A percentile compares a stretch with the other conserved stretches of the same genome.
Conservation (phyloP, 805 yeast genomes). For the Cephaloascus fragrans region DNA sequence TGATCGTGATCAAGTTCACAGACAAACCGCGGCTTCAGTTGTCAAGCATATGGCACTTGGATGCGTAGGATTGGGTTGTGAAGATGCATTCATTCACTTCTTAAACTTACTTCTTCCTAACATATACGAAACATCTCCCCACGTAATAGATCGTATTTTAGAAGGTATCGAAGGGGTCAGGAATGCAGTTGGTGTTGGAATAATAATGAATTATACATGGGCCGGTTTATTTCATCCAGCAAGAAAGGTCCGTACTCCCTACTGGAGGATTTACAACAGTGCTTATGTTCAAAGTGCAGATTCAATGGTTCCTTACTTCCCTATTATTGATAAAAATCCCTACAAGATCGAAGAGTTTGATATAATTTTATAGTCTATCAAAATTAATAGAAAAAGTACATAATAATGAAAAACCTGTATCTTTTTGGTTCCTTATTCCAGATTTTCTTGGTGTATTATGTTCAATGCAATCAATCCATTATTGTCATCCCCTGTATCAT, state of each 20-base stretch:
- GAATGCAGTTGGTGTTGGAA: constrained; percentile 66
- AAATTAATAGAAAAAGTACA: constrained; percentile 2
- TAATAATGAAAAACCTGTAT: not conserved
- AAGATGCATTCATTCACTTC: constrained; percentile 76
- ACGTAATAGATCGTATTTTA: constrained; percentile 72
- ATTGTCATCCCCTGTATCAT: no score
- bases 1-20: constrained; percentile 83
- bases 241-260: constrained; percentile 69
- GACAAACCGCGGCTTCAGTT: constrained; percentile 92
- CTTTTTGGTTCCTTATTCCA: not conserved
- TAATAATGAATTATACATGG: constrained; percentile 67
- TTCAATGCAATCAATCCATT: no score
- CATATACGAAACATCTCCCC: constrained; percentile 90
- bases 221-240: constrained; percentile 94
- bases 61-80: constrained; percentile 64
- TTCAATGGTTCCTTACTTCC: constrained; percentile 76
- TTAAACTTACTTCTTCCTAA: constrained; percentile 82
- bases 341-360: constrained; percentile 44
- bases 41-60: constrained; percentile 75
- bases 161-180: constrained; percentile 74
- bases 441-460: no score
- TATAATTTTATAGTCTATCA: constrained; percentile 25
- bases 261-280: constrained; percentile 75
- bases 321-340: constrained; percentile 31
- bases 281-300: constrained; percentile 70